These are phyloP conservation scores for Rhizodiscina lignyota DNA, from an alignment of 495 filamentous ascomycete species.

Conservation along the genomic window DNA sequence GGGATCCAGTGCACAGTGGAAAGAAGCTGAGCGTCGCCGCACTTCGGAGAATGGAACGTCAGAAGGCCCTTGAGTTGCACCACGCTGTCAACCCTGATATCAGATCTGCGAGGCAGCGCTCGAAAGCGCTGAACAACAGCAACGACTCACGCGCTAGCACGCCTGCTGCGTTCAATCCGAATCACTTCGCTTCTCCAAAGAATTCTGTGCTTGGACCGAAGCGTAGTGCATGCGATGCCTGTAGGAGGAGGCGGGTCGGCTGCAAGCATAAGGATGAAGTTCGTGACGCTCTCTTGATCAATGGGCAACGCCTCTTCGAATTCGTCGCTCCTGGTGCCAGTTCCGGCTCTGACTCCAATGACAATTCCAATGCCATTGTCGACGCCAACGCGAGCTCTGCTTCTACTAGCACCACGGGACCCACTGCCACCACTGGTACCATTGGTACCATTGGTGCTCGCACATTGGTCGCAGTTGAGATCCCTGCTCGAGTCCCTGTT, in stretches of 20 bases:
- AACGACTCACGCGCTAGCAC: constrained; percentile 1
- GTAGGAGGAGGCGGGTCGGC: constrained; percentile 24
- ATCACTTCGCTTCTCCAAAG: constrained; percentile 15
- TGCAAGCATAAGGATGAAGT: constrained; percentile 29
- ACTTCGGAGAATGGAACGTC: constrained; percentile 17
- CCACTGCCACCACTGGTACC: background rate
- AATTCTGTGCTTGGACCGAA: constrained; percentile 27
- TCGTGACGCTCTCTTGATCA: constrained; percentile 1
- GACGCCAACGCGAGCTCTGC: background rate
- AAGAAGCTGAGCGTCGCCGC: constrained; percentile 22
- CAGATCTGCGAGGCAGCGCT: constrained; percentile 13
- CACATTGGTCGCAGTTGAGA: no score
- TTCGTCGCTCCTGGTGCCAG: background rate
- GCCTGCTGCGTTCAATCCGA: background rate
- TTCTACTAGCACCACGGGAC: background rate
- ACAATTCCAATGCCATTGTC: constrained; percentile 2
- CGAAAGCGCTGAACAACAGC: constrained; percentile 7
- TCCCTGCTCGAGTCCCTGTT: no score
- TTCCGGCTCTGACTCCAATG: constrained; percentile 3
- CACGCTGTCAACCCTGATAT: constrained; percentile 14
- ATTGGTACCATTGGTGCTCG: no score
- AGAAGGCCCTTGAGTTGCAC: constrained; percentile 14
- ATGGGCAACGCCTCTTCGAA: background rate
- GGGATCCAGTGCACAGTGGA: constrained; percentile 6
- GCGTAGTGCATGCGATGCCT: constrained; percentile 27